Conservation (phyloP, 129 eudicot species). For the Silybum marianum region DNA sequence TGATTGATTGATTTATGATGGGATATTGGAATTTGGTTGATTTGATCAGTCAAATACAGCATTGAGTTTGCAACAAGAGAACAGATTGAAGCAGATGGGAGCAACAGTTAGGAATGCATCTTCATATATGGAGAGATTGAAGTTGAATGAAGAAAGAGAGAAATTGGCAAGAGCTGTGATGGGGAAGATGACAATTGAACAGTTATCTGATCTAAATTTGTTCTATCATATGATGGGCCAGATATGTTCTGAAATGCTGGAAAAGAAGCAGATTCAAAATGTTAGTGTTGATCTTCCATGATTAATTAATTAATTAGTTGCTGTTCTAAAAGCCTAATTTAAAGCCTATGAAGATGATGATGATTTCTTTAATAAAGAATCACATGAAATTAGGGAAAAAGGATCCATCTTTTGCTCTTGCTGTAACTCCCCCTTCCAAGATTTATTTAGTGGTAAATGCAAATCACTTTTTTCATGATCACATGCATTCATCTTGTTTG, state of each 20-base stretch:
- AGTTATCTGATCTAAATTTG: slow-evolving; percentile 54
- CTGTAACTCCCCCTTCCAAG: slow-evolving; percentile 6
- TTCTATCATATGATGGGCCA: slow-evolving; percentile 72
- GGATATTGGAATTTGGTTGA: background rate
- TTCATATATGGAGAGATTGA: slow-evolving; percentile 42
- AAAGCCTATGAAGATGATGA: slow-evolving; percentile 7
- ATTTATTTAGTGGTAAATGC: background rate
- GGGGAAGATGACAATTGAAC: slow-evolving; percentile 65
- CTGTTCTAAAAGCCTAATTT: slow-evolving; percentile 5
- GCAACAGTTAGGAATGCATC: slow-evolving; percentile 69
- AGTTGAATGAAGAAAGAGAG: slow-evolving; percentile 53
- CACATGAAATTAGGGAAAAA: slow-evolving; percentile 22
- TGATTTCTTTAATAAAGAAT: background rate
- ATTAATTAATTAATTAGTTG: background rate
- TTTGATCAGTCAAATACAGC: slow-evolving; percentile 61
- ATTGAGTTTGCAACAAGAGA: slow-evolving; percentile 63
- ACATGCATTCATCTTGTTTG: slow-evolving; percentile 27
- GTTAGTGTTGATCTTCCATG: slow-evolving; percentile 35
- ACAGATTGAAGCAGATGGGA: slow-evolving; percentile 64
- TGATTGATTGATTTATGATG: background rate
- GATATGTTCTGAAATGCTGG: slow-evolving; percentile 59
- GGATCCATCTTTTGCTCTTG: slow-evolving; percentile 19
- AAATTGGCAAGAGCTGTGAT: slow-evolving; percentile 50
- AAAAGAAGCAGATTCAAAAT: slow-evolving; percentile 36
- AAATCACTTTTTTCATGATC: background rate